These are phyloP conservation scores for Cucumis hystrix DNA, from an alignment of 306 rosid species.

Conservation along the genomic window DNA sequence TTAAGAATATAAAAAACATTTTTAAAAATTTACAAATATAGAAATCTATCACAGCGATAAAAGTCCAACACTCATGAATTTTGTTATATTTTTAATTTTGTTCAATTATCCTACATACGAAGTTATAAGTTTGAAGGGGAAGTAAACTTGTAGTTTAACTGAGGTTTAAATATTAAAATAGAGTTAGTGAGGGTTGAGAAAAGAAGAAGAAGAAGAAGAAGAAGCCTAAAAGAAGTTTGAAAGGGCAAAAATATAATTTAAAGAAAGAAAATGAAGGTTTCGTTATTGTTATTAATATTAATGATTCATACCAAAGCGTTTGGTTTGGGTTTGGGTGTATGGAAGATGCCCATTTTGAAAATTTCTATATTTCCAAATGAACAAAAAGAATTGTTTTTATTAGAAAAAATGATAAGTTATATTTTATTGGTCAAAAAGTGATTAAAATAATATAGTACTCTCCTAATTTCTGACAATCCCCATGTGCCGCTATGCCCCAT, in stretches of 20 bases:
- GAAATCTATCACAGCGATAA: too few relatives aligned
- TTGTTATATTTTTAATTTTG: too few relatives aligned
- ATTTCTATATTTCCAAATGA: not conserved
- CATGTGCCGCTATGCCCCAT: constrained; percentile 69
- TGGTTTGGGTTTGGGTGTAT: not conserved
- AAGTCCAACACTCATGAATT: too few relatives aligned
- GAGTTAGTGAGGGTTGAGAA: not conserved
- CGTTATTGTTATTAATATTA: too few relatives aligned
- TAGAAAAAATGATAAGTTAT: not conserved
- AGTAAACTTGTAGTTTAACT: too few relatives aligned
- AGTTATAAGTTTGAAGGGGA: too few relatives aligned
- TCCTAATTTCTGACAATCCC: constrained; percentile 51
- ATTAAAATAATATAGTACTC: constrained; percentile 16
- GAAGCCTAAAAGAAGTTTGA: not conserved
- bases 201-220: not conserved
- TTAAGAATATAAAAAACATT: too few relatives aligned
- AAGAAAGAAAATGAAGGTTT: not conserved
- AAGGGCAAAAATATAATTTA: not conserved
- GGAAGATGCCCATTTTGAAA: not conserved
- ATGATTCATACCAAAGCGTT: not conserved
- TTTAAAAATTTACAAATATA: too few relatives aligned
- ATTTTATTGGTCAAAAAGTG: not conserved
- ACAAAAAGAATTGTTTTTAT: not conserved
- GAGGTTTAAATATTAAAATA: not conserved
- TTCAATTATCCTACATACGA: too few relatives aligned